Base-by-base conservation (phyloP, 805 yeast species). In the Scheffersomyces ergatensis region DNA sequence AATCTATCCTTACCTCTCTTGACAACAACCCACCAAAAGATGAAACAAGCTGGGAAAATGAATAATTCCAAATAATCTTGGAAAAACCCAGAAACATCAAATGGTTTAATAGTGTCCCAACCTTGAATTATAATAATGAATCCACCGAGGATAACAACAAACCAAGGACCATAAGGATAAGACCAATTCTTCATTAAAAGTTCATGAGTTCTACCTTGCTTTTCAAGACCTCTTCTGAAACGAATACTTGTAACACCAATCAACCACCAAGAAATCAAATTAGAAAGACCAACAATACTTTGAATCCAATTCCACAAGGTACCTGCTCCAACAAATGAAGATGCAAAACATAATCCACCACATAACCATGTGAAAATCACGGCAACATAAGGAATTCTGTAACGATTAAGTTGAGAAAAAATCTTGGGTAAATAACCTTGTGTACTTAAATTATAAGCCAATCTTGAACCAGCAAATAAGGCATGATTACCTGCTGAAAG, bases 311-410 rank as follows among this genome's bases (percentile, higher is more conserved):
- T 47, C 80, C 80, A 76, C 30, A 76, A 58, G n/a, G 64, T 61
- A 33, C 80, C 80, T 1, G 78, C 73, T 17, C 77, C 77, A 41
- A 75, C 67, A 48, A 75, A 76, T 1, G 82, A 76, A 3, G 82
- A 73, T 2, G 80, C 85, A 50, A 80, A 80, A 53, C 82, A 78
- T 34, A 78, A 60, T 0, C 82, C 83, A 33, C 83, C 78, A 24
- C 72, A 62, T 3, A 72, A 51, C 76, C 80, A 77, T 19, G 84
- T 78, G 23, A 68, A 51, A 2, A 65, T 34, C 1, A 76, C 78
- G 0, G 78, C 76, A 15, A 75, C 74, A 46, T 72, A 74, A 14
- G 81, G 81, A 14, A 70, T 65, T 39, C 70, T 62, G 50, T 54
- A 71, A 17, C 77, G 54, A 47, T 73, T 75, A 14, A 61, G 60